phyloP scores from a whole-genome alignment of 2,329 filamentous ascomycete species.

The Pestalotiopsis sp. region DNA sequence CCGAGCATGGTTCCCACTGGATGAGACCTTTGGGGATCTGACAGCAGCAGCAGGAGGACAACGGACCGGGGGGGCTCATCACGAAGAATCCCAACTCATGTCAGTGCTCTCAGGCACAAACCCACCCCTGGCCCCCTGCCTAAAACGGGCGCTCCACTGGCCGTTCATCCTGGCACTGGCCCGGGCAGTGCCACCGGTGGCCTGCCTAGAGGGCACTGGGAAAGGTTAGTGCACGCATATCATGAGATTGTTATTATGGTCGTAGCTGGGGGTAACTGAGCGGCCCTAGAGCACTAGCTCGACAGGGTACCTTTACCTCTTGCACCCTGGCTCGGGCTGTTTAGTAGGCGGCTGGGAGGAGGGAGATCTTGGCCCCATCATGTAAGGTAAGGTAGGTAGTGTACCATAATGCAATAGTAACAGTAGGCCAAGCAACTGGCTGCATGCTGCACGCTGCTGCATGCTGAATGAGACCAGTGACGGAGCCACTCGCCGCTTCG shows the following conservation, averaged over 20 bases:
- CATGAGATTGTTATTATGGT: conserved; percentile 2
- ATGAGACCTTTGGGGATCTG: not conserved
- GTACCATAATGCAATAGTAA: no score
- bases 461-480: no score
- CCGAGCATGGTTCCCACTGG: not conserved
- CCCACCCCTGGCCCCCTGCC: not conserved
- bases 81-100: not conserved
- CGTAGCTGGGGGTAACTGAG: not conserved
- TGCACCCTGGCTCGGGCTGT: no score
- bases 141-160: not conserved
- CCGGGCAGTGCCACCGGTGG: conserved; percentile 6
- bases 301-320: not conserved
- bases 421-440: no score
- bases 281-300: not conserved
- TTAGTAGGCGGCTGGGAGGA: no score
- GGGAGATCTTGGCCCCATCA: no score
- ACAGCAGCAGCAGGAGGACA: not conserved
- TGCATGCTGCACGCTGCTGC: no score
- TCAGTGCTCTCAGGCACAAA: conserved; percentile 7
- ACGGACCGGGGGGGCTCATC: not conserved
- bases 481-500: no score
- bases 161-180: not conserved
- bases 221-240: conserved; percentile 5
- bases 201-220: conserved; percentile 3
- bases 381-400: no score